Evolutionary conservation across 2,329 filamentous ascomycete species (phyloP).

Genomic region (Xylariaceae sp.): DNA sequence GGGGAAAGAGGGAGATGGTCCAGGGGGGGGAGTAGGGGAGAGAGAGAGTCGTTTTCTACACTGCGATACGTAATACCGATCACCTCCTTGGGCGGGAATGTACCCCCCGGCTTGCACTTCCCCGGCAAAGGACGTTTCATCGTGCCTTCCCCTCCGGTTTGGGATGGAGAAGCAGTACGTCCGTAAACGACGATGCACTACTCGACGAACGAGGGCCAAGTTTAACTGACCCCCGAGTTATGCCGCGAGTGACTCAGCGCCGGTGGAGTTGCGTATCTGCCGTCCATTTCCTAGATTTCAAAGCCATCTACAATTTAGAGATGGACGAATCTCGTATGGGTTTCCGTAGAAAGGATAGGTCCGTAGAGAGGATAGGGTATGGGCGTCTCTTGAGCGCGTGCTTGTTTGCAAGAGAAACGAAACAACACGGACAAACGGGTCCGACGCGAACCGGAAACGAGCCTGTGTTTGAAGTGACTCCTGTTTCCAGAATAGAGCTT

Average conservation of each 20-base stretch:
- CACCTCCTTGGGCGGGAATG: not conserved
- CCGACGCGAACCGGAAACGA: not conserved
- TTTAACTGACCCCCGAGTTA: no score
- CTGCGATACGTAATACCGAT: not conserved
- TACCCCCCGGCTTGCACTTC: not conserved
- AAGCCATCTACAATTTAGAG: no score
- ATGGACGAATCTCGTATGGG: no score
- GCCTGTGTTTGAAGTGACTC: conserved; percentile 26
- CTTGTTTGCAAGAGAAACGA: conserved; percentile 24
- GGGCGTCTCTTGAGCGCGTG: not conserved
- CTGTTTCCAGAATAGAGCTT: conserved; percentile 18
- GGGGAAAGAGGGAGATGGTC: not conserved
- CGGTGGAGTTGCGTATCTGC: no score
- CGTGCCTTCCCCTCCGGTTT: not conserved
- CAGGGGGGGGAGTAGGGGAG: not conserved
- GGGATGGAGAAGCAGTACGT: not conserved
- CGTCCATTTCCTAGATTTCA: no score
- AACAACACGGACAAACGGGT: no score
- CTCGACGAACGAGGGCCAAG: not conserved
- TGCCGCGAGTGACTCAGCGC: no score
- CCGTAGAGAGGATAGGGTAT: not conserved
- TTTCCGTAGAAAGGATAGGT: no score
- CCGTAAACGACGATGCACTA: not conserved
- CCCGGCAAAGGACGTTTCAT: not conserved
- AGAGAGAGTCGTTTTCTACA: not conserved